Evolutionary conservation across 192 early-diverging fungal species (phyloP).

Genomic region (Backusella tarrabulga): DNA sequence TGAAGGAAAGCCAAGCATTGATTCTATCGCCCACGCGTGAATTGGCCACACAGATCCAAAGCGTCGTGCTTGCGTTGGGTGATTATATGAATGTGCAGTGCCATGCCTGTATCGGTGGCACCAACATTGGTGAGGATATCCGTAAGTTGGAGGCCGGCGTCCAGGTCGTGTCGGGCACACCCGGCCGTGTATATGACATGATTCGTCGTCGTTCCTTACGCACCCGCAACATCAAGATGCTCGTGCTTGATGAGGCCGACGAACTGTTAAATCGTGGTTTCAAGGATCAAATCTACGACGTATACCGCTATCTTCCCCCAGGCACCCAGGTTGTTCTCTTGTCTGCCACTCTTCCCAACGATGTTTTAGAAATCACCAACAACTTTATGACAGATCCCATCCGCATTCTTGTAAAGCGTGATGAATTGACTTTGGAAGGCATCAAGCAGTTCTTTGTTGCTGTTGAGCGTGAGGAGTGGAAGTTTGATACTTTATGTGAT

Average conservation of each 20-base stretch:
- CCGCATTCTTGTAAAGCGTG: constrained; percentile 96
- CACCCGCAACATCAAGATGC: constrained; percentile 88
- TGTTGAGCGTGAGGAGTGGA: constrained; percentile 98
- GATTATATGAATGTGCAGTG: constrained; percentile 98
- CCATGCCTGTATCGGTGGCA: constrained; percentile 95
- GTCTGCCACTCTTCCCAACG: constrained; percentile 89
- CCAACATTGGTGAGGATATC: constrained; percentile 89
- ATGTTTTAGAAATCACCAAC: constrained; percentile 94
- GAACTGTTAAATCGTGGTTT: constrained; percentile 93
- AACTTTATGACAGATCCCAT: constrained; percentile 98
- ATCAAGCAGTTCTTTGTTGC: constrained; percentile 99
- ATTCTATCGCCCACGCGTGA: constrained; percentile 95
- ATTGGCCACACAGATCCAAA: constrained; percentile 94
- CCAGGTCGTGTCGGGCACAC: constrained; percentile 94
- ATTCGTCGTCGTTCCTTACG: constrained; percentile 83
- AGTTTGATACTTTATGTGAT: constrained; percentile 97
- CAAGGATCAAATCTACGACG: constrained; percentile 97
- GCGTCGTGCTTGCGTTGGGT: constrained; percentile 87
- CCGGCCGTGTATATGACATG: constrained; percentile 97
- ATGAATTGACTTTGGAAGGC: constrained; percentile 97
- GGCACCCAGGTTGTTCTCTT: constrained; percentile 91
- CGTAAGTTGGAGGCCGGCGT: constrained; percentile 88
- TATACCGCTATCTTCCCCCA: constrained; percentile 90
- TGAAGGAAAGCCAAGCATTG: constrained; percentile 90
- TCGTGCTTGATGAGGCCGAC: constrained; percentile 97